Evolutionary conservation across 306 rosid species (phyloP), one percentile per base, ranked within the genome.

Genomic region (Acacia melanoxylon): DNA sequence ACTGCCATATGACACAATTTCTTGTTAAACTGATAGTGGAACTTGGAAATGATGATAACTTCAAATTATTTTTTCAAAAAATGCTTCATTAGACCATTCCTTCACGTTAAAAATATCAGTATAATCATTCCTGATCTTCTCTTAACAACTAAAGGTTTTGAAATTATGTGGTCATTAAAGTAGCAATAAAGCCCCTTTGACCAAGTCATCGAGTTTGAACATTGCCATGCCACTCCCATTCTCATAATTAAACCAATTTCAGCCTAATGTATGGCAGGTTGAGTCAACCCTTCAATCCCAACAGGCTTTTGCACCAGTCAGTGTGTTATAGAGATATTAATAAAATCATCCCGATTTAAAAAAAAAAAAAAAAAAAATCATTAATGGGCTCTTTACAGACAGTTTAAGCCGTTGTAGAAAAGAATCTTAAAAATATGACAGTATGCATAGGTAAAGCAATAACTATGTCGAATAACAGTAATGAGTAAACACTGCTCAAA

Each of bases 401-500:
- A 70, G 35, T 25, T 70, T 70, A 42, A 70, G 54, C 75, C 22
- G 8, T 9, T 14, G 16, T 5, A 25, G 46, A 37, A 37, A 33
- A 44, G 4, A 24, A 35, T 16, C 25, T 35, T 10, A 58, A 35
- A 76, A 9, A 27, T 31, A 73, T 15, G 27, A 46, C 62, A 73
- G 40, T 31, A 46, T 4, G 22, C 67, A 16, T 33, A 27, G 15
- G 9, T 73, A 66, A 68, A 58, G 59, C 24, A 74, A 46, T 68
- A 46, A 16, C 24, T 65, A 58, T 20, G 77, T 24, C 40, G 68
- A 79, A 68, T 33, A 67, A 73, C 67, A 74, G 49, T 33, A 67
- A 74, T 54, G 74, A 74, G 45, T 66, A 27, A 46, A 25, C 76
- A 72, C 8, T 45, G 54, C 73, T 67, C 72, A 83, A 49, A 77